These are phyloP conservation scores for Plantago elongata DNA, from an alignment of 257 asterid species.

Conservation along the genomic window DNA sequence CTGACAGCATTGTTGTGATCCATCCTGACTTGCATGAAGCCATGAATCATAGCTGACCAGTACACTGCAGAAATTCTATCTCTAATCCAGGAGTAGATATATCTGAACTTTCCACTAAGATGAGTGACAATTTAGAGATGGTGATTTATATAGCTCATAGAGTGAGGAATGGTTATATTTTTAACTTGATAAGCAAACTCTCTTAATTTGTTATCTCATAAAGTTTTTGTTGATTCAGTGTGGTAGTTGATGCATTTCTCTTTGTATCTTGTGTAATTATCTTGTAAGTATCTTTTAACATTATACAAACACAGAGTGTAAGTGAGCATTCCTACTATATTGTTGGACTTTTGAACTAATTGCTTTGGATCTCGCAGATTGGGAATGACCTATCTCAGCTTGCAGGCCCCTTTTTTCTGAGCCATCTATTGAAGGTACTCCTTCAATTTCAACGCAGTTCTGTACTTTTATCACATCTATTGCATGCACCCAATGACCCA, in stretches of 20 bases:
- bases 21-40: not conserved
- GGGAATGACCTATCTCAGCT: constrained; percentile 85
- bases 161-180: not conserved
- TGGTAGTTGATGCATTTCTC: constrained; percentile 1
- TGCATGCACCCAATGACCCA: constrained; percentile 14
- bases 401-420: constrained; percentile 72
- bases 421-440: constrained; percentile 66
- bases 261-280: not conserved
- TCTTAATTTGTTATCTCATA: not conserved
- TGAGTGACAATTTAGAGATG: not conserved
- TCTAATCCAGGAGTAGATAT: not conserved
- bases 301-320: not conserved
- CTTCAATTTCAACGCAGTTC: constrained; percentile 7
- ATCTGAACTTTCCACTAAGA: not conserved
- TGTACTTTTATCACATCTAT: constrained; percentile 5
- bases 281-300: not conserved
- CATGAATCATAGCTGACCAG: not conserved
- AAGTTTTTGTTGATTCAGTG: not conserved
- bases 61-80: not conserved
- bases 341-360: constrained; percentile 5
- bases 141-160: not conserved
- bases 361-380: constrained; percentile 41
- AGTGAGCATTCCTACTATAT: not conserved
- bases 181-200: not conserved
- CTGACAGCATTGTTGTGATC: not conserved